phyloP scores from a whole-genome alignment of 2,329 filamentous ascomycete genomes.

The Aspergillus udagawae region DNA sequence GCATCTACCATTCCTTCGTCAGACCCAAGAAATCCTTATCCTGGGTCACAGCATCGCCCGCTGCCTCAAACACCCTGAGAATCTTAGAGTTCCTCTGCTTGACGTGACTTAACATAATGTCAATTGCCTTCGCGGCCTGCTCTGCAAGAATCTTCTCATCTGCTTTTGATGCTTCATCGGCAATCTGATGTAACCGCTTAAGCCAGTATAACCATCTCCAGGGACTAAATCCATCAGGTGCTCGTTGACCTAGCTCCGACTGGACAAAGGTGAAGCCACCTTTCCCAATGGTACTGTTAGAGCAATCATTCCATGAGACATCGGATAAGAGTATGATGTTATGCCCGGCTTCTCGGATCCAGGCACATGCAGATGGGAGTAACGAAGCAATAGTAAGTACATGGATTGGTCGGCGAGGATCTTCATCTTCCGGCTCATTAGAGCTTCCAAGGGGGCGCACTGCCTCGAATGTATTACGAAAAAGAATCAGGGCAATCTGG shows the following conservation, averaged over 20 bases:
- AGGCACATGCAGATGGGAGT: constrained; percentile 14
- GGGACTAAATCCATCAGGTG: constrained; percentile 19
- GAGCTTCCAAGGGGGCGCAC: constrained; percentile 9
- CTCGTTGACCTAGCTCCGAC: constrained; percentile 21
- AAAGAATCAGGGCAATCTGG: constrained; percentile 17
- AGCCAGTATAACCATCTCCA: constrained; percentile 27
- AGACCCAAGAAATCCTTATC: constrained; percentile 1
- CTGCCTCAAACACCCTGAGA: constrained; percentile 4
- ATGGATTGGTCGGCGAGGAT: constrained; percentile 2
- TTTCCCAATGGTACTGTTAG: constrained; percentile 9
- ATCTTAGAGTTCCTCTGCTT: constrained; percentile 16
- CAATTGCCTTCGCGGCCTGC: constrained; percentile 15
- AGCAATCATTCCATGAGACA: constrained; percentile 18
- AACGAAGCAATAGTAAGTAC: constrained; percentile 10
- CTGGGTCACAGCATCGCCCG: not conserved
- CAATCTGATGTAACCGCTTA: constrained; percentile 21
- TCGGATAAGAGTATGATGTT: constrained; percentile 20
- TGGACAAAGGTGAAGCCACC: constrained; percentile 16
- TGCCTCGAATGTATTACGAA: constrained; percentile 17
- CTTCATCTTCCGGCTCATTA: constrained; percentile 15
- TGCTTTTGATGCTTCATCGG: constrained; percentile 14
- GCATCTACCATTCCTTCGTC: not conserved
- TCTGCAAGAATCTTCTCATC: constrained; percentile 17
- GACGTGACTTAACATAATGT: constrained; percentile 13
- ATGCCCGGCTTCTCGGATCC: constrained; percentile 14